Percentiles rank a stretch among this genome's conserved stretches.
Conservation (phyloP, 108 stramenopile species). For the Nitzschia inconspicua region DNA sequence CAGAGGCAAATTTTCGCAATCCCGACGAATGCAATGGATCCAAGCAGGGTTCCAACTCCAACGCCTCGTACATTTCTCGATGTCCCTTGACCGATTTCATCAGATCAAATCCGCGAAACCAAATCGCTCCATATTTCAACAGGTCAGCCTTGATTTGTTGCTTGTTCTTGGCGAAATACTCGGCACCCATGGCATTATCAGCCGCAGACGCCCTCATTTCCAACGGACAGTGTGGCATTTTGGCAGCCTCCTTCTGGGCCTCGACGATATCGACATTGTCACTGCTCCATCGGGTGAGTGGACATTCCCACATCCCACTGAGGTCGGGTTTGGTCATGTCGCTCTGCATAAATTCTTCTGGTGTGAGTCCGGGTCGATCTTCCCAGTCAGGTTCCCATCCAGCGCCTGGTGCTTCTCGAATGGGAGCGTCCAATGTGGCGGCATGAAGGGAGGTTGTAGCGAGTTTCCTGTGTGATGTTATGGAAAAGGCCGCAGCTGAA, state of each 20-base stretch:
- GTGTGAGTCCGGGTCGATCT: constrained; percentile 49
- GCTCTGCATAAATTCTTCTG: constrained; percentile 65
- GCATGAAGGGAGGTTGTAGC: constrained; percentile 3
- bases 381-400: constrained; percentile 81
- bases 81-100: constrained; percentile 70
- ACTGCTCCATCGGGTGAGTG: constrained; percentile 85
- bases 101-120: constrained; percentile 88
- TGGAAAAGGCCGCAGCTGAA: constrained; percentile 23
- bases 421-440: constrained; percentile 39
- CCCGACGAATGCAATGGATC: constrained; percentile 90
- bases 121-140: constrained; percentile 76
- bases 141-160: constrained; percentile 61
- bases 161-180: constrained; percentile 63
- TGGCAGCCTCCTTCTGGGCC: constrained; percentile 53
- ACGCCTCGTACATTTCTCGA: constrained; percentile 77
- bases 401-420: constrained; percentile 68
- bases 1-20: constrained; percentile 85
- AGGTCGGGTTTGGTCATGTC: constrained; percentile 72
- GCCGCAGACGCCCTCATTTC: constrained; percentile 57
- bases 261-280: constrained; percentile 56
- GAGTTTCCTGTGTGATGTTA: neutral
- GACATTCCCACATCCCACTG: constrained; percentile 86
- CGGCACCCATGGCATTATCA: constrained; percentile 66
- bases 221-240: constrained; percentile 52
- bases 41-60: constrained; percentile 83